These are phyloP conservation scores for Gossypium anomalum DNA, from an alignment of 345 rosid genomes.

Conservation along the genomic window DNA sequence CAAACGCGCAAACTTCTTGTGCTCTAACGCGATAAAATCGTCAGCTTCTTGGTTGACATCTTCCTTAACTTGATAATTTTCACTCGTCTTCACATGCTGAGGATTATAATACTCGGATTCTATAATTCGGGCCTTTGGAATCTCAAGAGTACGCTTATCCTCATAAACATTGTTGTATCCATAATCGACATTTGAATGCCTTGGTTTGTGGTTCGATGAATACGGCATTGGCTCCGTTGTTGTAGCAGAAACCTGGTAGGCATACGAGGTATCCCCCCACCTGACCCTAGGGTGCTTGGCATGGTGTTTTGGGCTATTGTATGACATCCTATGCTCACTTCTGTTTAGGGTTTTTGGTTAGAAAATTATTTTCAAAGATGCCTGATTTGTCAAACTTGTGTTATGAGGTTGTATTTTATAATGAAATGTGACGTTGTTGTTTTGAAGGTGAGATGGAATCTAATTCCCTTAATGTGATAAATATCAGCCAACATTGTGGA, in stretches of 20 bases:
- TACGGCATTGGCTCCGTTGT: neutral
- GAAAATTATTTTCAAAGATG: neutral
- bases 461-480: constrained; percentile 19
- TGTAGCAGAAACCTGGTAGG: neutral
- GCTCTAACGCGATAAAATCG: constrained; percentile 53
- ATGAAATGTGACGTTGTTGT: neutral
- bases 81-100: neutral
- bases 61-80: constrained; percentile 3
- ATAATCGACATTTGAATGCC: neutral
- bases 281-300: constrained; percentile 7
- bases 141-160: neutral
- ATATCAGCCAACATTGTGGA: constrained; percentile 5
- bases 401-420: constrained; percentile 20
- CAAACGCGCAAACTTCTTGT: constrained; percentile 39
- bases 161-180: constrained; percentile 5
- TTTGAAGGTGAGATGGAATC: constrained; percentile 31
- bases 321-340: constrained; percentile 14
- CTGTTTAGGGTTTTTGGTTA: neutral
- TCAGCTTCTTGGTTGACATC: constrained; percentile 62
- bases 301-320: neutral
- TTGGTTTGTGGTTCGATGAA: neutral
- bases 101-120: constrained; percentile 2
- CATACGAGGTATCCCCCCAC: constrained; percentile 13
- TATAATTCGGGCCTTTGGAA: constrained; percentile 2
- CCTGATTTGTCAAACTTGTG: neutral